Base-by-base conservation (phyloP, 345 rosid species). In the Pistacia integerrima region DNA sequence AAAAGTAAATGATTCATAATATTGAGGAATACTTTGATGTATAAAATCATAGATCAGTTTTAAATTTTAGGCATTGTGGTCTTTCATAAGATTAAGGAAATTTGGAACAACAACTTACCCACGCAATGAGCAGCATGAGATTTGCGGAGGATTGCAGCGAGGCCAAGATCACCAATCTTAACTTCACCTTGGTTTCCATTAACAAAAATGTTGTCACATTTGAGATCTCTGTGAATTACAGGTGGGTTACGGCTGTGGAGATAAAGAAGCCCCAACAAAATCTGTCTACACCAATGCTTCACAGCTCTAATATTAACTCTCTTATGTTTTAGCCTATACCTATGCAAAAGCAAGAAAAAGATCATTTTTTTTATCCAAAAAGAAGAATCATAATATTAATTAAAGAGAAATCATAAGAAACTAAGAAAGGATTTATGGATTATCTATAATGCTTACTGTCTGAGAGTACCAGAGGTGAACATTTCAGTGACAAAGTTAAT, bases 131-230 rank as follows among this genome's bases (percentile, higher is more conserved):
- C 97, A 10, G 98, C 98, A 75, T 92, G 94, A 7, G 98, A 90
- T 85, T 90, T 94, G 30, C 92, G 88, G 76, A 94, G 94, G 81
- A 97, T 89, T 0, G 95, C 99, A 38, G 99, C 99, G 2, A 97
- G 93, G 41, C 99, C 99, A 38, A 97, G 95, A 83, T 97, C 99
- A 11, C 99, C 99, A 8, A 97, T 97, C 85, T 97, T 97, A 74
- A 97, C 98, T 82, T 92, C 93, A 48, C 99, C 99, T 88, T 97
- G 98, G 82, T 97, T 91, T 17, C 99, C 99, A 85, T 97, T 97
- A 66, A 97, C 78, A 64, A 97, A 97, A 78, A 97, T 97, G 88
- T 97, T 97, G 66, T 97, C 99, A 78, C 99, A 97, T 82, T 96
- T 96, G 73, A 96, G 97, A 82, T 96, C 99, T 83, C 99, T 87